These are phyloP conservation scores for Draba incana DNA, from an alignment of 345 rosid species.

Conservation along the genomic window DNA sequence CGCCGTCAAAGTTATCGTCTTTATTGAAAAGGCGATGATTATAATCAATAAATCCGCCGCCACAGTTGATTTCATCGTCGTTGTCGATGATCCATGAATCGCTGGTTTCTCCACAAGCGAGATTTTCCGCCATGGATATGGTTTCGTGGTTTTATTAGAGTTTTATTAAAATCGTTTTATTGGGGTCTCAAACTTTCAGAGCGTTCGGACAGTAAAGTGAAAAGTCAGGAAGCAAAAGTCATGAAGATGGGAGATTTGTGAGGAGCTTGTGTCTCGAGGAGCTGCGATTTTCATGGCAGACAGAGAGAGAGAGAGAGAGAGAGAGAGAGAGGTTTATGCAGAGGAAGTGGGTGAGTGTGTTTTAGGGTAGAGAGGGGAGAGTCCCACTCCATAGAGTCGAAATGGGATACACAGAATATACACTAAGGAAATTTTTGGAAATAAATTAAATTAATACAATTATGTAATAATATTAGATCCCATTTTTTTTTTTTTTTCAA, in stretches of 20 bases:
- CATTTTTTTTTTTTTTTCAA: too few species aligned
- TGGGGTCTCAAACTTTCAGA: conserved; percentile 29
- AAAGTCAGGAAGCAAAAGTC: conserved; percentile 36
- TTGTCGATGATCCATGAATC: conserved; percentile 47
- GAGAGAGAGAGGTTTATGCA: conserved; percentile 31
- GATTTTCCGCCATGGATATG: conserved; percentile 51
- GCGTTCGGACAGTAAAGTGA: conserved; percentile 37
- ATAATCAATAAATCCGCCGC: conserved; percentile 27
- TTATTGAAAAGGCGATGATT: conserved; percentile 28
- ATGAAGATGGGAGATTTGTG: conserved; percentile 31
- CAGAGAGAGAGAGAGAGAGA: conserved; percentile 28
- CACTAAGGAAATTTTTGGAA: conserved; percentile 12
- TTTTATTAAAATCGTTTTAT: conserved; percentile 20
- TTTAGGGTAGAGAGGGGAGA: conserved; percentile 43
- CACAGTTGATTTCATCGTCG: conserved; percentile 36
- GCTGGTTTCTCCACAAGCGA: conserved; percentile 59
- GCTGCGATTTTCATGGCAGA: conserved; percentile 40
- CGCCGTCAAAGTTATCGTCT: conserved; percentile 35
- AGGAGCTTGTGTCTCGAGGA: conserved; percentile 28
- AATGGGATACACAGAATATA: conserved; percentile 36
- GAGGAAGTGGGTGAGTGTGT: conserved; percentile 42
- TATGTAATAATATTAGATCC: not conserved
- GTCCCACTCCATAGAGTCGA: conserved; percentile 34
- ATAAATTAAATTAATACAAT: not conserved
- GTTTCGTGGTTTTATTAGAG: conserved; percentile 29